phyloP scores from a whole-genome alignment of 1,284 basidiomycete species.

The Spongispora temasekensis region DNA sequence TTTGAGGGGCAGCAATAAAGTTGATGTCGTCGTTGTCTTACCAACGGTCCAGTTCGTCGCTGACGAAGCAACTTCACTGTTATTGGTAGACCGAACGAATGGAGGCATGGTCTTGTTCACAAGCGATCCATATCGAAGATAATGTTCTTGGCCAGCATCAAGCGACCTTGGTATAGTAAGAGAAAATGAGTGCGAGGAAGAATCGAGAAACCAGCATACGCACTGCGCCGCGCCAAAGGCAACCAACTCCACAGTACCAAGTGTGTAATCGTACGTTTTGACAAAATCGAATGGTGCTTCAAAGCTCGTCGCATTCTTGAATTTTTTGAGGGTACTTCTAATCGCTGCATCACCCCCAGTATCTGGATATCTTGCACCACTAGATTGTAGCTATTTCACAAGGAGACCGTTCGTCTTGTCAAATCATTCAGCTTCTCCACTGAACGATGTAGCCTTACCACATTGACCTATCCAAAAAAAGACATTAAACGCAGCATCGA shows the following conservation, averaged over 20 bases:
- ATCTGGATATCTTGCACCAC: constrained; percentile 83
- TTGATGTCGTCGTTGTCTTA: constrained; percentile 27
- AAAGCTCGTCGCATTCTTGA: constrained; percentile 42
- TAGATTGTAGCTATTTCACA: constrained; percentile 68
- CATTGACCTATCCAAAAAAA: constrained; percentile 15
- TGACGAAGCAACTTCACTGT: constrained; percentile 67
- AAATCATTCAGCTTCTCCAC: neutral
- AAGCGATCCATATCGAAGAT: constrained; percentile 50
- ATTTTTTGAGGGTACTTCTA: constrained; percentile 48
- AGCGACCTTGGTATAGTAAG: constrained; percentile 42
- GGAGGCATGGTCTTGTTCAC: constrained; percentile 48
- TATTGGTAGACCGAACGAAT: constrained; percentile 67
- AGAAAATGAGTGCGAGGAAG: neutral
- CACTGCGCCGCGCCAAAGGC: constrained; percentile 73
- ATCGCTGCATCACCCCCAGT: constrained; percentile 51
- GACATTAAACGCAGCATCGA: neutral
- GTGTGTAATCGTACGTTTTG: constrained; percentile 52
- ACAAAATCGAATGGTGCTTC: constrained; percentile 61
- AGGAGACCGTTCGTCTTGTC: neutral
- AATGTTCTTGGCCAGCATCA: constrained; percentile 50
- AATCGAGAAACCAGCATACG: constrained; percentile 27
- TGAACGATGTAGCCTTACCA: constrained; percentile 9
- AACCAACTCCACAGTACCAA: constrained; percentile 62
- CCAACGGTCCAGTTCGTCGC: constrained; percentile 72
- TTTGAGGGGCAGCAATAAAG: no score